phyloP scores from a whole-genome alignment of 345 rosid genomes.

The Syzygium oleosum region DNA sequence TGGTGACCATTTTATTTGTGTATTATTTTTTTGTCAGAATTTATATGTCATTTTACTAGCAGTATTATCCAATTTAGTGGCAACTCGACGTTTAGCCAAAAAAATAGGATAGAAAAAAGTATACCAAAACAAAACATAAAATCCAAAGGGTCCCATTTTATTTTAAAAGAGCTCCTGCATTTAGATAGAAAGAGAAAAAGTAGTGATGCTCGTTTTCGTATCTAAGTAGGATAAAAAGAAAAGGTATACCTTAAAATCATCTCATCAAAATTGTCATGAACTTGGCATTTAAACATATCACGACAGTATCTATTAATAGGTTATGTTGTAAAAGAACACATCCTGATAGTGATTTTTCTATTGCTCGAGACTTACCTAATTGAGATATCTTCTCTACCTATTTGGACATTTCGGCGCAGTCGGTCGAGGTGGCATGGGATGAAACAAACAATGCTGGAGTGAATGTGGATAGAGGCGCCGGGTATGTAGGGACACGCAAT shows the following conservation, averaged over 20 bases:
- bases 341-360: not conserved
- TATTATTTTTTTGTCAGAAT: not conserved
- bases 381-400: not conserved
- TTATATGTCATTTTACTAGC: not conserved
- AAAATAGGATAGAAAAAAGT: not conserved
- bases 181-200: not conserved
- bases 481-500: not conserved
- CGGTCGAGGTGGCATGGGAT: not conserved
- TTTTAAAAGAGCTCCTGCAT: not conserved
- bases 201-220: not conserved
- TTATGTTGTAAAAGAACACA: not conserved
- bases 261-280: too few species aligned
- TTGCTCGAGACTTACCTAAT: not conserved
- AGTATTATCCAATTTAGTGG: not conserved
- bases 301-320: not conserved
- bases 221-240: not conserved
- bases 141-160: not conserved
- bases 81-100: not conserved
- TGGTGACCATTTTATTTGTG: not conserved
- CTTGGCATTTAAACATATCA: not conserved
- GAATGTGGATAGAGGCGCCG: not conserved
- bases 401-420: not conserved
- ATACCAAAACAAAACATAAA: not conserved
- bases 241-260: not conserved
- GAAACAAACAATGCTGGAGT: not conserved